Evolutionary conservation across 2,329 filamentous ascomycete species (phyloP).

Genomic region (Mariannaea elegans): DNA sequence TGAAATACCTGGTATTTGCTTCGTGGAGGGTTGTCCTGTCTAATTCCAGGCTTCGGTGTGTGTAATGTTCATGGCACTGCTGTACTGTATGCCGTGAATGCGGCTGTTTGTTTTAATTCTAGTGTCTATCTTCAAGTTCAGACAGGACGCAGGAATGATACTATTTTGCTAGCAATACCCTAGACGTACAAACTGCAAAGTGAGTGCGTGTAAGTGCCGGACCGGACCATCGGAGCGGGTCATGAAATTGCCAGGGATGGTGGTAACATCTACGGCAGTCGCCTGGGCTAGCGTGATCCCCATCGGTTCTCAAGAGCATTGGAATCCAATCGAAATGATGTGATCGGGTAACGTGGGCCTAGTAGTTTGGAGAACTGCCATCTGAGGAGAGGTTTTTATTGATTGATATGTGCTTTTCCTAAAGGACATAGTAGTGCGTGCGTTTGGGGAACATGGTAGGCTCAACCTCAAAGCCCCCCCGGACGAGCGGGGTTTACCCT

Average conservation of each 20-base stretch:
- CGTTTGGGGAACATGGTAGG: too few relatives aligned
- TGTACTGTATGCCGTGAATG: slow-evolving; percentile 10
- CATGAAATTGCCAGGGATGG: neutral
- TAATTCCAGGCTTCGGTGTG: neutral
- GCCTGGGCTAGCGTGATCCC: slow-evolving; percentile 4
- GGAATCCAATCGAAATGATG: slow-evolving; percentile 38
- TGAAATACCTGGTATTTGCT: neutral
- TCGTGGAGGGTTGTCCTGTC: neutral
- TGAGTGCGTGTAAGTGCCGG: slow-evolving; percentile 17
- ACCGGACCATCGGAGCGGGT: slow-evolving; percentile 19
- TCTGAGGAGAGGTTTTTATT: slow-evolving; percentile 21
- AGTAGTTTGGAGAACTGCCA: neutral
- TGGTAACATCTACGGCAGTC: slow-evolving; percentile 4
- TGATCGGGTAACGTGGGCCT: slow-evolving; percentile 34
- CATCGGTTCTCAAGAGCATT: slow-evolving; percentile 1
- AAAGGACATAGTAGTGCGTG: too few relatives aligned
- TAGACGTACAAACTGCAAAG: slow-evolving; percentile 5
- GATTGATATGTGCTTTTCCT: too few relatives aligned
- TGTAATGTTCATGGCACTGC: neutral
- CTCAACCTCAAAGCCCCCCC: too few relatives aligned
- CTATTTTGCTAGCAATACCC: too few relatives aligned
- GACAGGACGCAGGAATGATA: neutral
- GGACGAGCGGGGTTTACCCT: too few relatives aligned
- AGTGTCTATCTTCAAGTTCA: neutral
- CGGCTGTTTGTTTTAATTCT: neutral